phyloP scores from a whole-genome alignment of 1,139 yeast genomes.

The Candida sp. region DNA sequence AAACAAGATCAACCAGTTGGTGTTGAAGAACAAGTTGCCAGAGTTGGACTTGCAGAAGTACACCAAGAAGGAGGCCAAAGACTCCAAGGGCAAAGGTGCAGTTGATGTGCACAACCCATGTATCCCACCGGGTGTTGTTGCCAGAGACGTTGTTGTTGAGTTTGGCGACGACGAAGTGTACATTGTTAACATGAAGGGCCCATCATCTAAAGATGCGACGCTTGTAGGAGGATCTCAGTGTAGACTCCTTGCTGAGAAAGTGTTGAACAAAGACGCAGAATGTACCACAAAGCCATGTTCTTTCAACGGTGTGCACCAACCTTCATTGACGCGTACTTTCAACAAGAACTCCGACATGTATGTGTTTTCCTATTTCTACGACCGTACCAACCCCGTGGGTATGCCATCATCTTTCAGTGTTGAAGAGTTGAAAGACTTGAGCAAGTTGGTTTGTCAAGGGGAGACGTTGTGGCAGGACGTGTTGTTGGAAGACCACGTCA shows the following conservation, averaged over 20 bases:
- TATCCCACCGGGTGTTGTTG: conserved; percentile 73
- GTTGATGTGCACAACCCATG: conserved; percentile 75
- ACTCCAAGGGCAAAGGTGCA: conserved; percentile 31
- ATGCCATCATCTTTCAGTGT: conserved; percentile 91
- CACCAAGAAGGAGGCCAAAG: conserved; percentile 38
- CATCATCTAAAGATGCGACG: conserved; percentile 32
- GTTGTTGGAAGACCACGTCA: conserved; percentile 66
- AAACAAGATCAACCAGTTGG: conserved; percentile 70
- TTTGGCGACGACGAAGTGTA: conserved; percentile 51
- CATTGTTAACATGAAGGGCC: conserved; percentile 76
- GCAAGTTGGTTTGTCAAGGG: conserved; percentile 87
- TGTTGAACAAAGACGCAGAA: conserved; percentile 79
- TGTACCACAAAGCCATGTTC: conserved; percentile 87
- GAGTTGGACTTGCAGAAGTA: conserved; percentile 23
- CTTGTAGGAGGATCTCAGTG: conserved; percentile 64
- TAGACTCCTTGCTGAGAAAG: conserved; percentile 79
- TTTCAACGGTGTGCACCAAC: conserved; percentile 97
- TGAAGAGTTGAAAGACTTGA: conserved; percentile 80
- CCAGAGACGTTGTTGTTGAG: conserved; percentile 61
- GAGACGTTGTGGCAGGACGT: conserved; percentile 69
- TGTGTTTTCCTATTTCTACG: conserved; percentile 94
- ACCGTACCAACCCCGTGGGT: conserved; percentile 91
- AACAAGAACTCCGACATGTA: conserved; percentile 73
- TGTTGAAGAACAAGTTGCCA: conserved; percentile 52
- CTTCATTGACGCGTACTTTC: conserved; percentile 81